phyloP scores from a whole-genome alignment of 371 early-diverging fungal species.

The Thermomucor indicae-seudaticae region DNA sequence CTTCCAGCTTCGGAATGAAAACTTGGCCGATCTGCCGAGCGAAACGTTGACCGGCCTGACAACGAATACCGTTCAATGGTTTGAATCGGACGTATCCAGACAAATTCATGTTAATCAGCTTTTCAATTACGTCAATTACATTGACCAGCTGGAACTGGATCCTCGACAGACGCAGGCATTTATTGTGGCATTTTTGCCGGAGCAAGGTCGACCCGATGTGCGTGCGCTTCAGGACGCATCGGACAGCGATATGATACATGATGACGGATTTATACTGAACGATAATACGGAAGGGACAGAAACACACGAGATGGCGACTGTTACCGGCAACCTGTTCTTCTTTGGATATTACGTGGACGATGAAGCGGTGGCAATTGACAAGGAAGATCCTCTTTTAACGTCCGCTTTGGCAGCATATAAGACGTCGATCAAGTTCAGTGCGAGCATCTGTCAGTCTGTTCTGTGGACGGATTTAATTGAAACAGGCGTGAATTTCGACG shows the following conservation, averaged over 20 bases:
- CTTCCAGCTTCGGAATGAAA: slow-evolving; percentile 88
- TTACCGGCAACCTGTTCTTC: slow-evolving; percentile 84
- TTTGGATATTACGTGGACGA: slow-evolving; percentile 59
- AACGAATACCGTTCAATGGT: slow-evolving; percentile 64
- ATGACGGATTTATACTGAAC: slow-evolving; percentile 7
- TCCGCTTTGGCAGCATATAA: slow-evolving; percentile 56
- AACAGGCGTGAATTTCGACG: slow-evolving; percentile 89
- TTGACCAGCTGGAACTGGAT: slow-evolving; percentile 68
- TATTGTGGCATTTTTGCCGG: slow-evolving; percentile 77
- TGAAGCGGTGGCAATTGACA: background rate
- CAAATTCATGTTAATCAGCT: slow-evolving; percentile 80
- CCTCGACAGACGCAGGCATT: slow-evolving; percentile 61
- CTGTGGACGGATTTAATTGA: slow-evolving; percentile 88
- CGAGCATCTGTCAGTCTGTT: slow-evolving; percentile 83
- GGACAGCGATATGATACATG: slow-evolving; percentile 7
- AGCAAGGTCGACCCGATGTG: slow-evolving; percentile 8
- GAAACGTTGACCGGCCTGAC: slow-evolving; percentile 21
- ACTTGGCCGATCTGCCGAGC: slow-evolving; percentile 40
- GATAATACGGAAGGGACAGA: slow-evolving; percentile 9
- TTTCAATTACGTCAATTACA: slow-evolving; percentile 85
- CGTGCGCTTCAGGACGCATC: slow-evolving; percentile 5
- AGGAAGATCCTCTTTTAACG: slow-evolving; percentile 12
- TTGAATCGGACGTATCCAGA: slow-evolving; percentile 25
- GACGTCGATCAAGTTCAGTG: slow-evolving; percentile 73
- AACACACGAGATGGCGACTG: slow-evolving; percentile 65